Conservation (phyloP, 202 grass and related monocot species). For the Eragrostis tef region DNA sequence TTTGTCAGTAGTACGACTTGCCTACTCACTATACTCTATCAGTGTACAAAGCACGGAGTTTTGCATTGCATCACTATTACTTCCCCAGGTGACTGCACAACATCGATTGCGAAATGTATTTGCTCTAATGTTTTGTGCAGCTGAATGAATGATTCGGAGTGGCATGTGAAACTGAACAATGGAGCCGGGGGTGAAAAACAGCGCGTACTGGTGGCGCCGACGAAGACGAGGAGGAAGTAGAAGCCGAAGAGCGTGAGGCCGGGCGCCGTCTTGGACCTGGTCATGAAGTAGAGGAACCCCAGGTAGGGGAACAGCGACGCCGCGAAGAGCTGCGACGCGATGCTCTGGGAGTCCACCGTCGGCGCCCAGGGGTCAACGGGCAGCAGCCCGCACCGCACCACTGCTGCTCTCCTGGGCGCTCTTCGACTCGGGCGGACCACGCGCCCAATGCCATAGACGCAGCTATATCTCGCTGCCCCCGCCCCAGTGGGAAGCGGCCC, state of each 20-base stretch:
- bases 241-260: constrained; percentile 92
- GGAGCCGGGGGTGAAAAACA: background rate
- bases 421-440: background rate
- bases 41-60: background rate
- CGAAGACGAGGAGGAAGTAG: constrained; percentile 93
- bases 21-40: background rate
- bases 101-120: background rate
- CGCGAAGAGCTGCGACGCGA: constrained; percentile 94
- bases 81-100: background rate
- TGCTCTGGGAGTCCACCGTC: constrained; percentile 75
- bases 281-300: constrained; percentile 91
- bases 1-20: too few species aligned
- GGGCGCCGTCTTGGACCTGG: constrained; percentile 80
- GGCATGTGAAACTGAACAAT: background rate
- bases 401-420: constrained; percentile 5
- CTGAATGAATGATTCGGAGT: background rate
- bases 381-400: constrained; percentile 61
- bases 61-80: background rate
- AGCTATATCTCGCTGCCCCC: background rate
- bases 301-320: constrained; percentile 90
- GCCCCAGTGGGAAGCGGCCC: background rate
- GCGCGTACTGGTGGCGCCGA: constrained; percentile 87
- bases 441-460: background rate
- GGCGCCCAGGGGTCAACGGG: constrained; percentile 93
- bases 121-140: background rate